Percentiles rank a stretch among this genome's conserved stretches.
phyloP scores from a whole-genome alignment of 2,329 filamentous ascomycete species.

The Cephalotrichum gorgonifer region DNA sequence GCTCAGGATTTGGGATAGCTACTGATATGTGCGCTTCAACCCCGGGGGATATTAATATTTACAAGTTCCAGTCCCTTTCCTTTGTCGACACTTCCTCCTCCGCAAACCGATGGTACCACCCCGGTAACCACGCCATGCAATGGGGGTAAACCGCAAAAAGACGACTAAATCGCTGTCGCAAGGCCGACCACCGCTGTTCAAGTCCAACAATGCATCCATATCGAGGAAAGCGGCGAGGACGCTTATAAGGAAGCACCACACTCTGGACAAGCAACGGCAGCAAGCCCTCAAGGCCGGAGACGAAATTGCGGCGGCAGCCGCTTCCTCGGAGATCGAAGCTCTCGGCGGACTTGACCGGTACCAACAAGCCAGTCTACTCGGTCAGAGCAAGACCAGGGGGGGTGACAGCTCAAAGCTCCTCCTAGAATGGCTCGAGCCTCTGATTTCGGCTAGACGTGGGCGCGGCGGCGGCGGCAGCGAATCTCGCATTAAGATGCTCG shows the following conservation, averaged over 20 bases:
- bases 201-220: conserved; percentile 31
- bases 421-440: conserved; percentile 48
- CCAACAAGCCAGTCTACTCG: conserved; percentile 58
- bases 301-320: conserved; percentile 27
- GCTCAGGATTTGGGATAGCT: too few species aligned
- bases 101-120: too few species aligned
- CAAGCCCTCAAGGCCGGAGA: conserved; percentile 47
- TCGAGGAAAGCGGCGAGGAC: conserved; percentile 54
- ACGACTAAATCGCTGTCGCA: conserved; percentile 25
- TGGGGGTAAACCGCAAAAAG: conserved; percentile 30
- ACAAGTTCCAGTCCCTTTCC: too few species aligned
- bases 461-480: too few species aligned
- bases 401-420: conserved; percentile 57
- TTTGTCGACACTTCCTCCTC: too few species aligned
- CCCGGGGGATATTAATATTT: too few species aligned
- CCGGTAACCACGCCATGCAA: too few species aligned
- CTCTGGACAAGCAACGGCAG: conserved; percentile 50
- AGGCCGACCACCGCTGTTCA: conserved; percentile 46
- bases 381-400: conserved; percentile 54
- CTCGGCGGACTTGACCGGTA: conserved; percentile 54
- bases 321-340: conserved; percentile 42
- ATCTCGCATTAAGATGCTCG: conserved; percentile 55
- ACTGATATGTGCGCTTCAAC: too few species aligned
- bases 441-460: background rate
- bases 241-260: conserved; percentile 56